These are phyloP conservation scores for Tetradesmus obliquus DNA, from an alignment of 139 green algal species.

Conservation along the genomic window DNA sequence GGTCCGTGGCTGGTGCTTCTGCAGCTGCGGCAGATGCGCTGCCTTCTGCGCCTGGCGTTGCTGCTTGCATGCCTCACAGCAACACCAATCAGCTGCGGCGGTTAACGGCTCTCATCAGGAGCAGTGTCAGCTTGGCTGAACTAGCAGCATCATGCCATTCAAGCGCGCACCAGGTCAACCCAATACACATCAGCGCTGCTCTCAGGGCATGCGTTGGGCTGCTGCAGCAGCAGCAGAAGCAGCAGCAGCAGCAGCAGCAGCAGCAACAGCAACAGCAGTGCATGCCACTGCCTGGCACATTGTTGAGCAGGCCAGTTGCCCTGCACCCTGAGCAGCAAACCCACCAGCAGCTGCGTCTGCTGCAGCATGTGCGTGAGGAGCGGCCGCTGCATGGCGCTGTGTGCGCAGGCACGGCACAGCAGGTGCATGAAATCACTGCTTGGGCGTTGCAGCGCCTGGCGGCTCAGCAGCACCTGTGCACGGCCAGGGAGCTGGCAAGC, in stretches of 20 bases:
- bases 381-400: neutral
- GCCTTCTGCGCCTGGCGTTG: neutral
- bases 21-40: neutral
- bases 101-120: neutral
- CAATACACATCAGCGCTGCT: constrained; percentile 3
- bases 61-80: neutral
- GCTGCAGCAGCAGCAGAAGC: neutral
- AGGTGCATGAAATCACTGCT: neutral
- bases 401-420: neutral
- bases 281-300: neutral
- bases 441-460: neutral
- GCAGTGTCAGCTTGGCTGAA: neutral
- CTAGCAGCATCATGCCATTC: neutral
- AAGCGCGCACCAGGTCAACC: neutral
- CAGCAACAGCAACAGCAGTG: neutral
- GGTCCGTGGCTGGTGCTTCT: neutral
- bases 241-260: neutral
- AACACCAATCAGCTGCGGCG: neutral
- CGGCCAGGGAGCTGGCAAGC: neutral
- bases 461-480: neutral
- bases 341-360: neutral
- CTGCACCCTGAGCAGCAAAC: neutral
- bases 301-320: neutral
- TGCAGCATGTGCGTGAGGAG: neutral
- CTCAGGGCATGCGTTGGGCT: neutral